phyloP scores from a whole-genome alignment of 805 yeast species.

The Phaffomyces antillensis region DNA sequence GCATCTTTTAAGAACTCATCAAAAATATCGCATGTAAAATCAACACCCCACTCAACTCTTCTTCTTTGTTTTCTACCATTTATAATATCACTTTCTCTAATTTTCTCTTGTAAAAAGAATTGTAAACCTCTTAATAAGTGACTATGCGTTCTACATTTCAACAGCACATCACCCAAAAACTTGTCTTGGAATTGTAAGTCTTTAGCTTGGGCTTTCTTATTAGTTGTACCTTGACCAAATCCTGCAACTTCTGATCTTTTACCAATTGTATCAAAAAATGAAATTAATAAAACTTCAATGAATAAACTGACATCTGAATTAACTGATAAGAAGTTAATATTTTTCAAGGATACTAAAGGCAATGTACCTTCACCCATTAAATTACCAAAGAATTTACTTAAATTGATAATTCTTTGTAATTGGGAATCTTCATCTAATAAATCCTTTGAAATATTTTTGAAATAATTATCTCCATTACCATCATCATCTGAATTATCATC shows the following conservation, averaged over 20 bases:
- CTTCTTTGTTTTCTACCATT: constrained; percentile 46
- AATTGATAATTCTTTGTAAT: constrained; percentile 54
- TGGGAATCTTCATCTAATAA: constrained; percentile 45
- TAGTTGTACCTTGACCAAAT: constrained; percentile 22
- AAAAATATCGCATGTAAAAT: constrained; percentile 44
- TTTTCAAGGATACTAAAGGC: constrained; percentile 65
- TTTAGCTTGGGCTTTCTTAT: constrained; percentile 29
- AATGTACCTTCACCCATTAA: constrained; percentile 68
- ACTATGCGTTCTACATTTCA: constrained; percentile 52
- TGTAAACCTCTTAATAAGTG: constrained; percentile 60
- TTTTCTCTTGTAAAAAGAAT: constrained; percentile 45
- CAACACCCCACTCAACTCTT: constrained; percentile 64
- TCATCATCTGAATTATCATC: constrained; percentile 36
- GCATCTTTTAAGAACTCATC: constrained; percentile 32
- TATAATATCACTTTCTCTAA: constrained; percentile 40
- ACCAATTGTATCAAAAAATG: constrained; percentile 57
- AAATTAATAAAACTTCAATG: constrained; percentile 64
- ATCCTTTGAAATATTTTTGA: constrained; percentile 23
- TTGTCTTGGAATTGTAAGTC: constrained; percentile 39
- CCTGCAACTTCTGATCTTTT: constrained; percentile 45
- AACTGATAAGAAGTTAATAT: constrained; percentile 63
- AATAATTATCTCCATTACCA: constrained; percentile 3
- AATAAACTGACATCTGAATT: constrained; percentile 57
- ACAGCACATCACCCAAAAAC: constrained; percentile 38
- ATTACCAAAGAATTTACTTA: constrained; percentile 76